Percentiles rank a stretch among this genome's conserved stretches.
Evolutionary conservation across 768 basidiomycete species (phyloP).

Genomic region (Mycena olivaceomarginata): DNA sequence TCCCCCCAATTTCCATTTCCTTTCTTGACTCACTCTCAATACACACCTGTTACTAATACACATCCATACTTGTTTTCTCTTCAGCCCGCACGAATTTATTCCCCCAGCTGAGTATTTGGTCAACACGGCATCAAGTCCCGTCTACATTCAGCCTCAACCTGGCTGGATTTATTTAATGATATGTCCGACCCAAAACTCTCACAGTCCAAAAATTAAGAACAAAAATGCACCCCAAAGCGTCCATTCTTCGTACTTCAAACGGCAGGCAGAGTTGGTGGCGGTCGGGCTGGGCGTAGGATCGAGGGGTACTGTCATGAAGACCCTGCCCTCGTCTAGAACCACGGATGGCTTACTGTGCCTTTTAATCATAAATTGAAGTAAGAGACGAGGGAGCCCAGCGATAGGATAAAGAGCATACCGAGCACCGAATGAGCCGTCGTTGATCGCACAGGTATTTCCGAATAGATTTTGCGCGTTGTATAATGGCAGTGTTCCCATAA

Average conservation of each 20-base stretch:
- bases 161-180: too few relatives aligned
- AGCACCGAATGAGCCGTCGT: background rate
- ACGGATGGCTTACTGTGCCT: conserved; percentile 24
- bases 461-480: conserved; percentile 26
- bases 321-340: conserved; percentile 9
- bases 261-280: background rate
- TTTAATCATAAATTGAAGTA: background rate
- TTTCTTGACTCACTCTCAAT: too few relatives aligned
- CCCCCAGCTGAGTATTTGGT: too few relatives aligned
- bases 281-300: background rate
- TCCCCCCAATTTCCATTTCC: too few relatives aligned
- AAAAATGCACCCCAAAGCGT: background rate
- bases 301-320: conserved; percentile 24
- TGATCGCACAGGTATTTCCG: conserved; percentile 31
- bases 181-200: too few relatives aligned
- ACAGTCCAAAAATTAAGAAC: too few relatives aligned
- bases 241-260: background rate
- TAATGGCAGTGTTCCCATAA: conserved; percentile 9
- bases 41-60: too few relatives aligned
- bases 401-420: conserved; percentile 1
- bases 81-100: too few relatives aligned
- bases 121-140: too few relatives aligned
- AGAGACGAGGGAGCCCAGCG: background rate
- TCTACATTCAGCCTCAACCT: too few relatives aligned
- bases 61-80: too few relatives aligned